These are phyloP conservation scores for Emmonsiellopsis sp. DNA, from an alignment of 2,329 filamentous ascomycete species.

Conservation along the genomic window DNA sequence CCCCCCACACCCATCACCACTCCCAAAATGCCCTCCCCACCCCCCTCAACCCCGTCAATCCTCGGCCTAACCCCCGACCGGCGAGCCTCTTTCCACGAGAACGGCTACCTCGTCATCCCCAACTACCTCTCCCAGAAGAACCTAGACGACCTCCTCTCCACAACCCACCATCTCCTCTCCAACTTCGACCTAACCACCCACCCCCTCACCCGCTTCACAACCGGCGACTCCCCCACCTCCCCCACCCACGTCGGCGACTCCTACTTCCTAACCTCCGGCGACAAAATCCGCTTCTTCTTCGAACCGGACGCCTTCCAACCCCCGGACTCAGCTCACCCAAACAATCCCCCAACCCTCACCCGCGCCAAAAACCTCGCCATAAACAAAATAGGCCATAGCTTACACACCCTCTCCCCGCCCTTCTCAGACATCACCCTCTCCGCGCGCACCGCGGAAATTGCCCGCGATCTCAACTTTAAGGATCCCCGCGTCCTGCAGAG, in stretches of 20 bases:
- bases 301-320: conserved; percentile 76
- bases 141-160: conserved; percentile 58
- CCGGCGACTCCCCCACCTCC: conserved; percentile 57
- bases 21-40: background rate
- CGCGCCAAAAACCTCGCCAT: conserved; percentile 79
- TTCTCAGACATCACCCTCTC: conserved; percentile 49
- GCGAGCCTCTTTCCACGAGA: conserved; percentile 60
- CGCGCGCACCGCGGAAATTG: conserved; percentile 52
- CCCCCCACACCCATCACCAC: background rate
- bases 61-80: conserved; percentile 58
- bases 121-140: conserved; percentile 60
- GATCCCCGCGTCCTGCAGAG: conserved; percentile 78
- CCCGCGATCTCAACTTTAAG: conserved; percentile 59
- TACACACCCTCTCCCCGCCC: conserved; percentile 60
- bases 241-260: conserved; percentile 75
- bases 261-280: conserved; percentile 84
- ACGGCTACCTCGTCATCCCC: conserved; percentile 87
- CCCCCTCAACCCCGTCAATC: background rate
- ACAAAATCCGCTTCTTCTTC: conserved; percentile 95
- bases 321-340: conserved; percentile 49
- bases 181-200: conserved; percentile 72
- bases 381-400: conserved; percentile 78
- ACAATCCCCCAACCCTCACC: conserved; percentile 49
- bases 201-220: conserved; percentile 89
- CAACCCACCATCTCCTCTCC: conserved; percentile 66